Base-by-base conservation (phyloP, 768 basidiomycete genomes). In the Tylopilus sp. region DNA sequence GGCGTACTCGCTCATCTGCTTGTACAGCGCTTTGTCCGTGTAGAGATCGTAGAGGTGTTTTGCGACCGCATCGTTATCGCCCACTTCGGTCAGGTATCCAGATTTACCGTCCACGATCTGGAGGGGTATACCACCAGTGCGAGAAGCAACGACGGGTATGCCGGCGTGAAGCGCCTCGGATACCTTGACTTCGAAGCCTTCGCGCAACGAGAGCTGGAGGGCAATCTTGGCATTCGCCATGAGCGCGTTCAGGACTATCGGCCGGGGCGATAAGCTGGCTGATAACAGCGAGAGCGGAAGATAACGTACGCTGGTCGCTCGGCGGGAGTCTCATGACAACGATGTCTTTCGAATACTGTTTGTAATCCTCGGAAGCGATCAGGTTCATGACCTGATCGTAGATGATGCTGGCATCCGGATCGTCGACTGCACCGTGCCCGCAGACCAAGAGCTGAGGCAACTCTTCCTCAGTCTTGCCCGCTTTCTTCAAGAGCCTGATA, bases 131-230 rank as follows among this genome's bases (percentile, higher is more conserved):
- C 94, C 94, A 53, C 95, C 95, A 5, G 95, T 95, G 52, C 78
- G 78, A 47, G 78, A 85, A 9, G 90, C 90, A 62, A 98, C 81
- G 63, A 95, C 78, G 29, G 93, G 93, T 57, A 89, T 88, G 55
- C 89, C 89, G 28, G 91, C 84, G 71, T 95, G 90, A 48, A 98
- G 78, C n/a, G 90, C 92, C 73, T 96, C 92, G 43, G 92, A 93
- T 45, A 95, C 93, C 71, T 98, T 98, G 72, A 98, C 92, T 66
- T 98, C 95, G 73, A 97, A 98, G 26, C 95, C 95, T 74, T 98
- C 95, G 52, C 93, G 87, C 41, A 89, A 87, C 47, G 91, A 93
- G 41, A 98, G 83, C 70, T 98, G 95, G 45, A 92, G 80, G 5
- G 90, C 93, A 53, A 95, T 86, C 75, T 89, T 86, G 41, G 90